Evolutionary conservation across 2,329 filamentous ascomycete species (phyloP), one percentile per base, ranked within the genome.

Genomic region (Bipolaris victoriae): DNA sequence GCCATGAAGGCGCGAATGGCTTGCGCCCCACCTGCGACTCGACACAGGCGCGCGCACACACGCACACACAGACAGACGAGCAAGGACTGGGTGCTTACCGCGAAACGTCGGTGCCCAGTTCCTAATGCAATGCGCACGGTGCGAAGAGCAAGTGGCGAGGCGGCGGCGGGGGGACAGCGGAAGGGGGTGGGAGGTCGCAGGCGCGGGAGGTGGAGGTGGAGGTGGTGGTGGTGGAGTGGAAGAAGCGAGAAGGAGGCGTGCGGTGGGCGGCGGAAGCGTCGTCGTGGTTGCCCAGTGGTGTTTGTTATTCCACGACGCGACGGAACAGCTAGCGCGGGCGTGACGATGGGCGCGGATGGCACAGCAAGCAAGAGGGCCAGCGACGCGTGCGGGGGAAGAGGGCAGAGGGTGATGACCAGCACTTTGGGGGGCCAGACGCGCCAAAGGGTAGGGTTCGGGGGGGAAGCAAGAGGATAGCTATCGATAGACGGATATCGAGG

Each of bases 261-360:
- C 45, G 52, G 55, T 57, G 44, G 37, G 44, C 36, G 49, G 18
- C 54, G 49, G 55, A 48, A 57, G 47, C 41, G 45, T 51, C 56
- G 45, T 51, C 56, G 52, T 53, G 45, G 55, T 50, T 50, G 52
- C 41, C 45, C 35, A 35, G 49, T 60, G 57, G 49, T 60, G 57
- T 62, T 60, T 62, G 57, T 62, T 60, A 60, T 60, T 60, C 53
- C 18, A 51, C 57, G 57, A 60, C 60, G 60, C 60, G 60, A 62
- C 60, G 51, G 45, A 49, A 49, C 52, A 46, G 49, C 46, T 56
- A 49, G 59, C 56, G 59, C 39, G 52, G 49, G 48, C 48, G 50
- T 52, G 50, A 35, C 52, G 49, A 39, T n/a, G 40, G 20, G 40
- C 40, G 20, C 45, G 29, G 22, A 33, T 15, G 7, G 20, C 10